These are phyloP conservation scores for Nicotiana attenuata DNA, from an alignment of 257 asterid genomes.

Conservation along the genomic window DNA sequence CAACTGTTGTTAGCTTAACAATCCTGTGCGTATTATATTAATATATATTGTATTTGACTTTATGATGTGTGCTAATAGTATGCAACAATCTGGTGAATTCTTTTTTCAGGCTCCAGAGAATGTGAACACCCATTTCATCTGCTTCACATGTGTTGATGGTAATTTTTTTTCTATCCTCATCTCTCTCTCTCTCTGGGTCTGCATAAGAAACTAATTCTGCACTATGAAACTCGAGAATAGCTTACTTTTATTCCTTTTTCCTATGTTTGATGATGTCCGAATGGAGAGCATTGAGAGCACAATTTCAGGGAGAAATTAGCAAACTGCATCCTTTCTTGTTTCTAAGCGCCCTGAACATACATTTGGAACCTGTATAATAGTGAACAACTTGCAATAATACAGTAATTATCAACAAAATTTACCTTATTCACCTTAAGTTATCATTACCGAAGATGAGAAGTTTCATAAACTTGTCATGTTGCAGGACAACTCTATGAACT, in stretches of 20 bases:
- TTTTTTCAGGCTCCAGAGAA: conserved; percentile 64
- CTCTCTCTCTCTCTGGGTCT: background rate
- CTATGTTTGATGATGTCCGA: background rate
- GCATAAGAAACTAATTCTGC: background rate
- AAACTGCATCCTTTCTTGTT: background rate
- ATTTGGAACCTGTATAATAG: background rate
- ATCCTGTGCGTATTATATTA: background rate
- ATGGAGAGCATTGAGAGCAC: background rate
- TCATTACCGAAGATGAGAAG: background rate
- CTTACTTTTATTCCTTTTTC: background rate
- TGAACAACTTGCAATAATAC: background rate
- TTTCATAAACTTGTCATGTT: background rate
- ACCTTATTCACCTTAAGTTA: background rate
- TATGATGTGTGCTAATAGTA: background rate
- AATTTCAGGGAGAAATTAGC: background rate
- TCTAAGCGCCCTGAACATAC: background rate
- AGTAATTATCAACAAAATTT: background rate
- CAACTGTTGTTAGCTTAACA: background rate
- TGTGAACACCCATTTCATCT: conserved; percentile 80
- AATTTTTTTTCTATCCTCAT: background rate
- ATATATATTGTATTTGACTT: background rate
- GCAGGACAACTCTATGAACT: conserved; percentile 84
- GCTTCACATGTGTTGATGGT: conserved; percentile 38
- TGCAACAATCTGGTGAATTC: background rate
- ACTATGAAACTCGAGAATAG: background rate